Base-by-base conservation (phyloP, 345 rosid genomes). In the Gossypium rotundifolium region DNA sequence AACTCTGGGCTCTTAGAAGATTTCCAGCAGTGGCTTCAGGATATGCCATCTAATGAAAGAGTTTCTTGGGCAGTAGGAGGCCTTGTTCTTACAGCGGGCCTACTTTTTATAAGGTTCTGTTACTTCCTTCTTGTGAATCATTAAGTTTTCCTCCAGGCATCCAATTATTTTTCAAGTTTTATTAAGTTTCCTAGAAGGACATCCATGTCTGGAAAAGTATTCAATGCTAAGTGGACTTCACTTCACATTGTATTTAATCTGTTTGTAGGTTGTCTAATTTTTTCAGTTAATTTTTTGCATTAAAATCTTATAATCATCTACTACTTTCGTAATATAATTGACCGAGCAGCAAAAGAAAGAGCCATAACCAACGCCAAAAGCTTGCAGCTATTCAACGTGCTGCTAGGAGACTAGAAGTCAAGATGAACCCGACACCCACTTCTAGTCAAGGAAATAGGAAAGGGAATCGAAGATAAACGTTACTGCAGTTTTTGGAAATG, bases 31-130 rank as follows among this genome's bases (percentile, higher is more conserved):
- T 79, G 89, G 93, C 71, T 86, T 66, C 78, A 71, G 74, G 89
- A 82, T 74, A 82, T 84, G 82, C 61, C 85, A 13, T 79, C 77
- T 53, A 81, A 55, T 46, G 90, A 86, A 74, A 89, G 80, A 55
- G 84, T 91, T 74, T 89, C 87, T 40, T 84, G 97, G 87, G 98
- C 93, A 12, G 84, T 93, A 42, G 96, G 97, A 74, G 95, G 92
- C 72, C 79, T 91, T 88, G 95, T 89, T 79, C 89, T 87, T 38
- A 85, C 91, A 20, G 88, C 88, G 48, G 94, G 95, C 25, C 78
- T 90, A 40, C 51, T 90, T 73, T 84, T 91, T 79, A 74, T 86
- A 70, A 93, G 89, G 97, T 70, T 91, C 11, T 55, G 73, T 75
- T 27, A 44, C 80, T 57, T 60, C 5, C 70, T 74, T 42, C 71